These are phyloP conservation scores for Friedmanniomyces simplex DNA, from an alignment of 495 filamentous ascomycete genomes.

Conservation along the genomic window DNA sequence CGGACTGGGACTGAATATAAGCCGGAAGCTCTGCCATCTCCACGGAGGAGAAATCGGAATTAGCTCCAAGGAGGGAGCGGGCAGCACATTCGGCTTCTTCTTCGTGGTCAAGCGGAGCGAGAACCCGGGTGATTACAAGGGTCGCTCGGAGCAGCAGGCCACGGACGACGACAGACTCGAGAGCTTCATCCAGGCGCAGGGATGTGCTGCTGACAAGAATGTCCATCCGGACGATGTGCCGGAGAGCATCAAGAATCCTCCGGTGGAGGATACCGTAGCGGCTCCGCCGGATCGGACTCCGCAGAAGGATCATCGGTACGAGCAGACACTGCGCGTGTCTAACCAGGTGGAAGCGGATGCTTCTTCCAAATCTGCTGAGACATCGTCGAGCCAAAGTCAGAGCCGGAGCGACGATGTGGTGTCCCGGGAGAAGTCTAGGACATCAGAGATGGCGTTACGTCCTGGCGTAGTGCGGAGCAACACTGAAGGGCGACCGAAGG, in stretches of 20 bases:
- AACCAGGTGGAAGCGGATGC: neutral
- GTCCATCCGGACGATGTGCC: neutral
- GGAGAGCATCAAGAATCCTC: slow-evolving; percentile 4
- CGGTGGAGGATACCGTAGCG: neutral
- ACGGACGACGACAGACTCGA: neutral
- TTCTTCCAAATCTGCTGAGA: neutral
- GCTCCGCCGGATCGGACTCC: neutral
- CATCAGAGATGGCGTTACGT: neutral
- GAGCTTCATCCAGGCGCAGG: neutral
- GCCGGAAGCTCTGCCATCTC: slow-evolving; percentile 29
- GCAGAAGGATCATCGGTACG: slow-evolving; percentile 1
- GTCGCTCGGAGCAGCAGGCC: neutral
- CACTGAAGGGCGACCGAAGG: neutral
- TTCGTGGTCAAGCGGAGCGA: slow-evolving; percentile 24
- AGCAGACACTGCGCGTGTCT: neutral
- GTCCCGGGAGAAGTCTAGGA: too few relatives aligned
- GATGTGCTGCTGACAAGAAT: neutral
- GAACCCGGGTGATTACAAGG: neutral
- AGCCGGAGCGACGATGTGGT: neutral
- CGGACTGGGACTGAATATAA: slow-evolving; percentile 32
- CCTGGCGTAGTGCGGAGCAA: neutral
- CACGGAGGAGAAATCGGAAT: slow-evolving; percentile 34
- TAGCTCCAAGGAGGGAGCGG: slow-evolving; percentile 25
- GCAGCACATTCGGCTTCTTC: slow-evolving; percentile 31
- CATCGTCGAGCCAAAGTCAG: neutral